phyloP scores from a whole-genome alignment of 2,329 filamentous ascomycete species.

The Nectriaceae sp. region DNA sequence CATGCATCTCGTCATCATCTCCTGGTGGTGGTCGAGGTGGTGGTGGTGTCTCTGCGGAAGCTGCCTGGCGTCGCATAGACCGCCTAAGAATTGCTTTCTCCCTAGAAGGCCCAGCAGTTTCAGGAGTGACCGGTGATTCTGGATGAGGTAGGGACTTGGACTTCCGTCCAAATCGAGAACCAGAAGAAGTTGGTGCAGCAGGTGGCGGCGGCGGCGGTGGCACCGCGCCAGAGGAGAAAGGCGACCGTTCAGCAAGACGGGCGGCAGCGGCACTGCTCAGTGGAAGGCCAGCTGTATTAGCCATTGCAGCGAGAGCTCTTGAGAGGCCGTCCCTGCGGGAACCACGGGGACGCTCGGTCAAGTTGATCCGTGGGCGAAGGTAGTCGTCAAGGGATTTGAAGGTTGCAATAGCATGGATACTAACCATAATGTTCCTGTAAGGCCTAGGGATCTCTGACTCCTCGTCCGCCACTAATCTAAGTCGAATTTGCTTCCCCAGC shows the following conservation, averaged over 20 bases:
- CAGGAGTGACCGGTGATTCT: constrained; percentile 43
- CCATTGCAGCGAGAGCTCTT: constrained; percentile 73
- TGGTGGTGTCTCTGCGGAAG: constrained; percentile 53
- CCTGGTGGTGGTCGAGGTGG: constrained; percentile 54
- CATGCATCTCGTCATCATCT: constrained; percentile 63
- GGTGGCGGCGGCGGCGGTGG: constrained; percentile 41
- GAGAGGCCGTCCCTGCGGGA: constrained; percentile 65
- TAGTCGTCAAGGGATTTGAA: constrained; percentile 98
- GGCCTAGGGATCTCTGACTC: constrained; percentile 84
- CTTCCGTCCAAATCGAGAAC: constrained; percentile 47
- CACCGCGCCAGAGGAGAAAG: constrained; percentile 38
- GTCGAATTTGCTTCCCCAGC: constrained; percentile 91
- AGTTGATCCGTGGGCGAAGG: constrained; percentile 81
- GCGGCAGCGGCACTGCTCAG: constrained; percentile 47
- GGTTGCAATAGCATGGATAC: constrained; percentile 96
- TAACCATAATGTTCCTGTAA: constrained; percentile 96
- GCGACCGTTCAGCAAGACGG: constrained; percentile 48
- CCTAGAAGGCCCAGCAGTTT: constrained; percentile 51
- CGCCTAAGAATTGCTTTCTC: constrained; percentile 64
- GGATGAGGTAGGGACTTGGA: constrained; percentile 45
- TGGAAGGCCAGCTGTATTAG: constrained; percentile 68
- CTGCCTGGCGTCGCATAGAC: constrained; percentile 61
- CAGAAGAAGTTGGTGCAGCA: constrained; percentile 41
- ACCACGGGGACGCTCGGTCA: constrained; percentile 68
- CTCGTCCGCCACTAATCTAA: constrained; percentile 87